A percentile compares a stretch with the other conserved stretches of the same genome.
These are phyloP conservation scores for Agrocybe chaxingu DNA, from an alignment of 768 basidiomycete species.

Conservation along the genomic window DNA sequence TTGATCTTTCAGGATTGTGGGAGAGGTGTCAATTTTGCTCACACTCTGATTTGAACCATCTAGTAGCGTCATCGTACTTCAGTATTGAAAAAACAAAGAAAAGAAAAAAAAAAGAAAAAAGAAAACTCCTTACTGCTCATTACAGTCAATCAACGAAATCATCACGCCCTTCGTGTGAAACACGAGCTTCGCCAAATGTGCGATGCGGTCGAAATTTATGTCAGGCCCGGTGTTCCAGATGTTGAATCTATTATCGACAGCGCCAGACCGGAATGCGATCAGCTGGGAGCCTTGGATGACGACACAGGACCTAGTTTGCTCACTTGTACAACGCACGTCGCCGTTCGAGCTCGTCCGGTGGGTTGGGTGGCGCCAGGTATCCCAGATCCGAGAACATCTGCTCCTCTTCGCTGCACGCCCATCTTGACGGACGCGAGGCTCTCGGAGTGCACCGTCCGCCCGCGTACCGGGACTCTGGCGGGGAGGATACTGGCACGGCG, in stretches of 20 bases:
- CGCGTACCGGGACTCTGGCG: conserved; percentile 28
- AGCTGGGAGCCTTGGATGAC: conserved; percentile 2
- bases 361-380: conserved; percentile 78
- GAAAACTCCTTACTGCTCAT: conserved; percentile 61
- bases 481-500: conserved; percentile 44
- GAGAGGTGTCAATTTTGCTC: conserved; percentile 19
- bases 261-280: not conserved
- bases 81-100: not conserved
- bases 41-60: conserved; percentile 93
- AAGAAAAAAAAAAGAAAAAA: conserved; percentile 1
- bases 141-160: conserved; percentile 80
- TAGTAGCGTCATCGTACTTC: conserved; percentile 20
- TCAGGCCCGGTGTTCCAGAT: conserved; percentile 86
- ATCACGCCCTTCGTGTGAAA: conserved; percentile 86
- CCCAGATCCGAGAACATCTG: conserved; percentile 61
- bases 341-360: conserved; percentile 81
- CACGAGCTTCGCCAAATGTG: conserved; percentile 88
- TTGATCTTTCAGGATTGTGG: conserved; percentile 2
- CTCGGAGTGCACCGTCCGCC: conserved; percentile 30
- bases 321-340: conserved; percentile 84
- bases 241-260: conserved; percentile 58
- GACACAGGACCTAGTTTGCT: conserved; percentile 16
- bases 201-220: conserved; percentile 90
- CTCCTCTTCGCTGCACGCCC: conserved; percentile 63
- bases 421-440: conserved; percentile 25